Conservation (phyloP, 352 stramenopile genomes). For the Hyaloperonospora brassicae region DNA sequence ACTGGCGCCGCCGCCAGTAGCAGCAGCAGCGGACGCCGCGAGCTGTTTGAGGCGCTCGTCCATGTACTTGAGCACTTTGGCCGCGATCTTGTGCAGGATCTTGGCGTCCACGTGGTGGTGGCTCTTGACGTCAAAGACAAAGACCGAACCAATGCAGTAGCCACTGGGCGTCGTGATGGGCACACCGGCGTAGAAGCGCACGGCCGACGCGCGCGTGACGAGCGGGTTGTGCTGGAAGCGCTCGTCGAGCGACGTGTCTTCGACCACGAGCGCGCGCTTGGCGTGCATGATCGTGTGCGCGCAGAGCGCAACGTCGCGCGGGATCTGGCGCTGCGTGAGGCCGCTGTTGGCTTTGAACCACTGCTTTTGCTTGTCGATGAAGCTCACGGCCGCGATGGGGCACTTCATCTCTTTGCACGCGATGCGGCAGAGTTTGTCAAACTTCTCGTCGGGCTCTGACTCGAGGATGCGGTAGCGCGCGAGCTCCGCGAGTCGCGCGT, state of each 20-base stretch:
- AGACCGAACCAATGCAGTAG: slow-evolving; percentile 78
- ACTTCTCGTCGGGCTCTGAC: slow-evolving; percentile 76
- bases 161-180: slow-evolving; percentile 70
- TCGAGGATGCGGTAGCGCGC: slow-evolving; percentile 70
- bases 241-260: slow-evolving; percentile 76
- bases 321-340: slow-evolving; percentile 78
- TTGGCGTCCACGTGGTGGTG: slow-evolving; percentile 71
- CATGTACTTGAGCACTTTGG: slow-evolving; percentile 85
- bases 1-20: slow-evolving; percentile 11
- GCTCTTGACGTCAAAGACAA: slow-evolving; percentile 81
- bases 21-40: slow-evolving; percentile 12
- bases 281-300: slow-evolving; percentile 84
- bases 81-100: slow-evolving; percentile 81
- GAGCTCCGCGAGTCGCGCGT: slow-evolving; percentile 57
- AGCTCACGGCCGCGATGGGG: slow-evolving; percentile 76
- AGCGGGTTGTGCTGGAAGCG: slow-evolving; percentile 80
- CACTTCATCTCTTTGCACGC: slow-evolving; percentile 87
- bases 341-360: slow-evolving; percentile 85
- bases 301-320: slow-evolving; percentile 72
- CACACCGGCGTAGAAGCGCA: slow-evolving; percentile 78
- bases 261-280: slow-evolving; percentile 70
- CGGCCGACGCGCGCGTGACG: slow-evolving; percentile 69
- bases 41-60: slow-evolving; percentile 57
- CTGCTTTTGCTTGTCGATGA: slow-evolving; percentile 83
- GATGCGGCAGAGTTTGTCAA: slow-evolving; percentile 83